Percentiles rank a stretch among this genome's conserved stretches.
These are phyloP conservation scores for Lathyrus sativus DNA, from an alignment of 306 rosid species.

Conservation along the genomic window DNA sequence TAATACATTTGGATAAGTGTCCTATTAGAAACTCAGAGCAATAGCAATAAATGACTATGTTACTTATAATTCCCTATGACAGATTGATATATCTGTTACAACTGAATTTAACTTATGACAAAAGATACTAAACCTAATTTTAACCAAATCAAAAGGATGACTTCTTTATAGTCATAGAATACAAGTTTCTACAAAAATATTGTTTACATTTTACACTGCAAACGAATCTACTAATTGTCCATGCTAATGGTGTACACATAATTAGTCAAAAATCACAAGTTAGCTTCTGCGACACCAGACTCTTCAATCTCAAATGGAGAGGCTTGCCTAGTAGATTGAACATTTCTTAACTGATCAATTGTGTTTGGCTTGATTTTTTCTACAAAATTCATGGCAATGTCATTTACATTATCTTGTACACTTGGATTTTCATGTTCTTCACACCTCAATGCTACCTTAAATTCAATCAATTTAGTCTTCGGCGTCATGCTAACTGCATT, in stretches of 20 bases:
- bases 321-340: conserved; percentile 27
- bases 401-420: conserved; percentile 20
- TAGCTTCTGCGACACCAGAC: conserved; percentile 52
- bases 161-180: background rate
- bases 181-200: background rate
- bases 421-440: conserved; percentile 36
- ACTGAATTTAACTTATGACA: background rate
- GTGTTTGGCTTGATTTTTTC: conserved; percentile 34
- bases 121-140: conserved; percentile 10
- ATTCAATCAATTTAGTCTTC: conserved; percentile 52
- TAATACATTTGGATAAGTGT: background rate
- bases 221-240: background rate
- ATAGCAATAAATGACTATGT: background rate
- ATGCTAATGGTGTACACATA: background rate
- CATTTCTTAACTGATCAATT: conserved; percentile 39
- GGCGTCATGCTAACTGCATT: conserved; percentile 57
- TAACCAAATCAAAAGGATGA: background rate
- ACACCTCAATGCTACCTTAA: conserved; percentile 26
- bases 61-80: background rate
- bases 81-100: background rate
- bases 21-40: background rate
- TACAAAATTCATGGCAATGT: conserved; percentile 24
- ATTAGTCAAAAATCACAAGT: conserved; percentile 34
- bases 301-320: conserved; percentile 43
- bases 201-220: conserved; percentile 2